These are phyloP conservation scores for Candida andamanensis DNA, from an alignment of 805 yeast genomes.

Conservation along the genomic window DNA sequence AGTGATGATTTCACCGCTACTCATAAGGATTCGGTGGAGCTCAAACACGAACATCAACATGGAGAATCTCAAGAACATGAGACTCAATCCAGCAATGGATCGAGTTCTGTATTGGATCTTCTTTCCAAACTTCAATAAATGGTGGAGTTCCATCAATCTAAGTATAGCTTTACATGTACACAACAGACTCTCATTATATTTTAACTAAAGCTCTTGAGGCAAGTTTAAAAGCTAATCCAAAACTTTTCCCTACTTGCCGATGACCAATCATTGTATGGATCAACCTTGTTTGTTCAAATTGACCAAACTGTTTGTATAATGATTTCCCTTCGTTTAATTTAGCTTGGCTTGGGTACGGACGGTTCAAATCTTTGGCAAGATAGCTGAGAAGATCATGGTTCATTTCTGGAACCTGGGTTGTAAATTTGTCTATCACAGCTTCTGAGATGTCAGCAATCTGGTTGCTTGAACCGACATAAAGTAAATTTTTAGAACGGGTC, in stretches of 20 bases:
- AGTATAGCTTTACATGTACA: too few species aligned
- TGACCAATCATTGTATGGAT: too few species aligned
- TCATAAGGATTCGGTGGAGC: constrained; percentile 29
- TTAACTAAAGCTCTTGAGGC: too few species aligned
- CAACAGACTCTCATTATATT: too few species aligned
- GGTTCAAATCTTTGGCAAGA: constrained; percentile 8
- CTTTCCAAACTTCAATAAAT: constrained; percentile 21
- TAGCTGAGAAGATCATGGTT: constrained; percentile 3
- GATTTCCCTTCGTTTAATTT: constrained; percentile 6
- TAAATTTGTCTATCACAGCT: constrained; percentile 7
- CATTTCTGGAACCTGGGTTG: constrained; percentile 11
- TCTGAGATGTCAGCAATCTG: constrained; percentile 6
- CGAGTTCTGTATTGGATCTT: constrained; percentile 23
- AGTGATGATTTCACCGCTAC: constrained; percentile 16
- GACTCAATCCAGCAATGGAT: background rate
- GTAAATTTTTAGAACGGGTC: constrained; percentile 53
- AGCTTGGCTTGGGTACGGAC: constrained; percentile 8
- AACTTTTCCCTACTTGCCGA: too few species aligned
- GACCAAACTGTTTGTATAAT: constrained; percentile 2
- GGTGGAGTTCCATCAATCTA: too few species aligned
- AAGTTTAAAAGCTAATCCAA: too few species aligned
- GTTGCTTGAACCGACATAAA: constrained; percentile 28
- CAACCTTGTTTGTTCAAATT: background rate
- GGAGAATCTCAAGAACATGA: constrained; percentile 13
- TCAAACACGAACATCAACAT: constrained; percentile 21